Base-by-base conservation (phyloP, 2,329 filamentous ascomycete species). In the Beauveria sp. region DNA sequence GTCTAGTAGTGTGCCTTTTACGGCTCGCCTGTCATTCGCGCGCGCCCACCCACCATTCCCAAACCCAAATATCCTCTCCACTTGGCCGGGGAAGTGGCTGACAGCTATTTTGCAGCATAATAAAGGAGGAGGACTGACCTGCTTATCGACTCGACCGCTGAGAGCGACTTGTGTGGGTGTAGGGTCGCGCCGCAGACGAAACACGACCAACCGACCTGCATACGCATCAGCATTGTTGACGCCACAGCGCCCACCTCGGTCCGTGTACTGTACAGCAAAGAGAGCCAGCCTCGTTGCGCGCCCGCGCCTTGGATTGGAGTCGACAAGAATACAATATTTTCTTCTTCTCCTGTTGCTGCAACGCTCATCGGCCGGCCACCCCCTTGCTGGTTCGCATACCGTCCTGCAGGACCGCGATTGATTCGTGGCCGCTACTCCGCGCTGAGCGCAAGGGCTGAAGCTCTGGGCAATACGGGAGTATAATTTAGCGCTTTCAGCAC, bases 141-240 rank as follows among this genome's bases (percentile, higher is more conserved):
- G 57, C 48, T 40, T 40, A 45, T 46, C 46, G 28, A 22, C 10
- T 52, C 40, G 43, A 55, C 60, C 56, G 60, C 51, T 61, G 50
- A 49, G 60, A 56, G 60, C 52, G 60, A 40, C 45, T 61, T 52
- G 43, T 52, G 43, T 56, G 20, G n/a, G 45, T 43, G 50, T 34
- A 34, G 43, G 38, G 31, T 56, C 42, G 16, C 14, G 52, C 45
- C 31, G 28, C 40, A 49, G 52, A 48, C 60, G 60, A 56, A 61
- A 61, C 60, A 34, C 7, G 10, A 20, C n/a, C 34, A 16, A 28
- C 22, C 48, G 20, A 46, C 52, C 52, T 7, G 16, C 34, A 40
- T 38, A 18, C 16, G 38, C 38, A 34, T 49, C 55, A 26, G 45
- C 22, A 49, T 22, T n/a, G 48, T 34, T 26, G 48, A 50, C 48